Evolutionary conservation across 1,139 yeast species (phyloP).

Genomic region (Pichia sp.): DNA sequence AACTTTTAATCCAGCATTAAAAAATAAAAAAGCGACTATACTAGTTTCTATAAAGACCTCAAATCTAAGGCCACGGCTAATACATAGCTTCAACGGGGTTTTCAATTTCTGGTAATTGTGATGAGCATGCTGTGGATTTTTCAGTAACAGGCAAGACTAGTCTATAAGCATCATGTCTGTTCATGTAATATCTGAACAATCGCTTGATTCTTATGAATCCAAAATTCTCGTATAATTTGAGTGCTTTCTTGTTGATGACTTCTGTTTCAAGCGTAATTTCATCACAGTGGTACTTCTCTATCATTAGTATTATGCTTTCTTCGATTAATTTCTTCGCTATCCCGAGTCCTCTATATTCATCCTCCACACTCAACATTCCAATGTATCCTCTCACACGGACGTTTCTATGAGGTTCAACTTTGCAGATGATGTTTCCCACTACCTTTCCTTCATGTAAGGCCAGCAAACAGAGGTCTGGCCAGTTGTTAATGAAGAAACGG

Average conservation of each 20-base stretch:
- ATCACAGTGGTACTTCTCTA: slow-evolving; percentile 59
- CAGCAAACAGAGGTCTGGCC: slow-evolving; percentile 62
- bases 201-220: slow-evolving; percentile 86
- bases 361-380: slow-evolving; percentile 91
- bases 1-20: too few species aligned
- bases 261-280: slow-evolving; percentile 93
- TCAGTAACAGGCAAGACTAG: slow-evolving; percentile 66
- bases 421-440: slow-evolving; percentile 84
- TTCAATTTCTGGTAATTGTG: slow-evolving; percentile 11
- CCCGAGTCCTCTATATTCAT: slow-evolving; percentile 69
- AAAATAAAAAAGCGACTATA: too few species aligned
- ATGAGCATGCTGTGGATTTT: slow-evolving; percentile 41
- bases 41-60: too few species aligned
- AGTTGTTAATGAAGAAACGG: slow-evolving; percentile 63
- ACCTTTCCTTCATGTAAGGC: slow-evolving; percentile 44
- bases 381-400: slow-evolving; percentile 82
- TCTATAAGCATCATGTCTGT: slow-evolving; percentile 91
- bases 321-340: slow-evolving; percentile 74
- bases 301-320: slow-evolving; percentile 66
- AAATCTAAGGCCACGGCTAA: not conserved
- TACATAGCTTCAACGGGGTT: slow-evolving; percentile 12
- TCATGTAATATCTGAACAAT: slow-evolving; percentile 80
- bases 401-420: slow-evolving; percentile 74
- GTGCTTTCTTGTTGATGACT: slow-evolving; percentile 75
- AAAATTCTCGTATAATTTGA: slow-evolving; percentile 75